phyloP scores from a whole-genome alignment of 129 eudicot genomes.

The Mikania micrantha region DNA sequence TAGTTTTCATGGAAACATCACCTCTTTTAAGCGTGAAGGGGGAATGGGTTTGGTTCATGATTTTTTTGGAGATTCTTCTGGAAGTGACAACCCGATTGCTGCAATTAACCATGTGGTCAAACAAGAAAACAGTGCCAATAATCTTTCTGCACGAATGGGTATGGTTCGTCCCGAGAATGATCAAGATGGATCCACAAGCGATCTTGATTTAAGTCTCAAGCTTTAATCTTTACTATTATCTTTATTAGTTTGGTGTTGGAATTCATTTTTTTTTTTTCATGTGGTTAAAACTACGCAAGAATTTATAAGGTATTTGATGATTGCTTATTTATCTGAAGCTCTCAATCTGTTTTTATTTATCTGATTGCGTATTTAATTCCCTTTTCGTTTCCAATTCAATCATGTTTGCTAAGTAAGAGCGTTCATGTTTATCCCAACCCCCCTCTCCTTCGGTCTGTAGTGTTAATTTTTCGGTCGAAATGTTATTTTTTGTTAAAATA shows the following conservation, averaged over 20 bases:
- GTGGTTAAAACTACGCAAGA: constrained; percentile 15
- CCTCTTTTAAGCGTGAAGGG: constrained; percentile 15
- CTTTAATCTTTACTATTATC: constrained; percentile 22
- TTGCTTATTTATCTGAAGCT: background rate
- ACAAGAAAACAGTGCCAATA: constrained; percentile 15
- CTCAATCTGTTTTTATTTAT: background rate
- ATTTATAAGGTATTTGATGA: background rate
- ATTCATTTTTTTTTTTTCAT: constrained; percentile 2
- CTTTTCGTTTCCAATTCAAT: no score
- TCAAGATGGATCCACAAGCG: constrained; percentile 25
- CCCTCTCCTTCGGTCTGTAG: no score
- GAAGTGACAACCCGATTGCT: background rate
- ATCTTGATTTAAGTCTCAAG: constrained; percentile 54
- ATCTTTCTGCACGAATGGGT: constrained; percentile 12
- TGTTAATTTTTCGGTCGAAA: no score
- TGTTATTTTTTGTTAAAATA: no score
- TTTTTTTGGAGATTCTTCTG: constrained; percentile 32
- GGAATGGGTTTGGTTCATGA: constrained; percentile 13
- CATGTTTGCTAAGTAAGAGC: no score
- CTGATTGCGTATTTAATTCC: no score
- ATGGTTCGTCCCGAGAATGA: constrained; percentile 1
- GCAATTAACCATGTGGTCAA: constrained; percentile 7
- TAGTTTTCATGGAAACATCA: constrained; percentile 19
- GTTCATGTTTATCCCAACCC: no score
- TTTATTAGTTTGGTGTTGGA: constrained; percentile 10